These are phyloP conservation scores for Blumeria graminis DNA, from an alignment of 2,329 filamentous ascomycete genomes.

Conservation along the genomic window DNA sequence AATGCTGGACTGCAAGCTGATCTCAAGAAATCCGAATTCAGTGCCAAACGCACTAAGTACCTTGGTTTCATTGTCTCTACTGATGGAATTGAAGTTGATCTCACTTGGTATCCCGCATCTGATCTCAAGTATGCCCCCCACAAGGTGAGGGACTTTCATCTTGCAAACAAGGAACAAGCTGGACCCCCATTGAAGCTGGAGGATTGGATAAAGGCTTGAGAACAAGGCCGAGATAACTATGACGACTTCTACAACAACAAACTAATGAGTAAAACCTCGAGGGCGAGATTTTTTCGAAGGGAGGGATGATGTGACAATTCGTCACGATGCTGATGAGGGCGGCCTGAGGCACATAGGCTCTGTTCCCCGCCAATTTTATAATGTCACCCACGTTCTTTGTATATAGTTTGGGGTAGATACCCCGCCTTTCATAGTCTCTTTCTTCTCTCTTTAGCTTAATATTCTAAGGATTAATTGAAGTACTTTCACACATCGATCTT, in stretches of 20 bases:
- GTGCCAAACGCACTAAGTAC: conserved; percentile 1
- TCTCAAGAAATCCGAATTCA: not conserved
- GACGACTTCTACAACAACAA: not conserved
- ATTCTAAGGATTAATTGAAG: too few species aligned
- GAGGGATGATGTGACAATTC: not conserved
- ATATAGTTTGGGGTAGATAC: too few species aligned
- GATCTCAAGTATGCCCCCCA: not conserved
- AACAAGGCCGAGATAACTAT: not conserved
- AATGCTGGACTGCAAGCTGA: conserved; percentile 1
- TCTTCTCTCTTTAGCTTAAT: too few species aligned
- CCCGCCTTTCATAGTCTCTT: too few species aligned
- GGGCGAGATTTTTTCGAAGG: not conserved
- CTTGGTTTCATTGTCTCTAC: conserved; percentile 1
- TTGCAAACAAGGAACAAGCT: too few species aligned
- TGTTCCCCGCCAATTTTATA: too few species aligned
- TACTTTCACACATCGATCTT: too few species aligned
- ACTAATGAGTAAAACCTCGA: not conserved
- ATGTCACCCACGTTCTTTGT: too few species aligned
- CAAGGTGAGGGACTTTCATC: not conserved
- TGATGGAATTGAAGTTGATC: not conserved
- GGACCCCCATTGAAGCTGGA: not conserved
- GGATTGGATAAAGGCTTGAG: not conserved
- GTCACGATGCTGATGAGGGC: too few species aligned
- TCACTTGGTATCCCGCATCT: too few species aligned
- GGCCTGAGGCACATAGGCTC: too few species aligned